These are phyloP conservation scores for Prillingera fragicola DNA, from an alignment of 1,284 basidiomycete genomes.

Conservation along the genomic window DNA sequence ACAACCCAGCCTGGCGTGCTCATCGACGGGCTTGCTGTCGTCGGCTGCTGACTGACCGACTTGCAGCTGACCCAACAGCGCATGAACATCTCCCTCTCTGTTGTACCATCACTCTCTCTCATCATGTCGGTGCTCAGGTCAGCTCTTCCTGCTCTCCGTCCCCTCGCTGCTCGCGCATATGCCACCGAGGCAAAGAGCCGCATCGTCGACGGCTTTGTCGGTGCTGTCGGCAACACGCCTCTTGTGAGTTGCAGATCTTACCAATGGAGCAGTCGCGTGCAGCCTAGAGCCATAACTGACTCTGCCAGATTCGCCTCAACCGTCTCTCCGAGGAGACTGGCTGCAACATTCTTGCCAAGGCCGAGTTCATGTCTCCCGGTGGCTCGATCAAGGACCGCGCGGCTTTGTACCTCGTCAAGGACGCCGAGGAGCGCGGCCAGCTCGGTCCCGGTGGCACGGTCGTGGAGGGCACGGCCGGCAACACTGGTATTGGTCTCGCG, in stretches of 20 bases:
- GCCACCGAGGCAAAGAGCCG: conserved; percentile 41
- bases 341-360: conserved; percentile 86
- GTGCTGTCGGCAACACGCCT: conserved; percentile 90
- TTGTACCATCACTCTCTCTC: not conserved
- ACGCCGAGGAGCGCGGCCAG: conserved; percentile 74
- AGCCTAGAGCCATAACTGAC: not conserved
- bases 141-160: conserved; percentile 16
- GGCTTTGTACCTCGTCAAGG: conserved; percentile 78
- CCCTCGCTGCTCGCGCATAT: conserved; percentile 23
- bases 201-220: conserved; percentile 73
- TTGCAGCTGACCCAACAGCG: too few relatives aligned
- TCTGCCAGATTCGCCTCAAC: conserved; percentile 73
- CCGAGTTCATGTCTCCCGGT: conserved; percentile 98
- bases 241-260: conserved; percentile 62
- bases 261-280: too few relatives aligned
- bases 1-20: not conserved
- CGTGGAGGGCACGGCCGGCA: conserved; percentile 98
- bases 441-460: conserved; percentile 88
- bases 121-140: conserved; percentile 14
- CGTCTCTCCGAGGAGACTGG: conserved; percentile 81
- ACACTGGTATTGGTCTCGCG: conserved; percentile 94
- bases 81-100: too few relatives aligned
- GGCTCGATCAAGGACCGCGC: conserved; percentile 98
- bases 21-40: not conserved
- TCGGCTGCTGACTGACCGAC: too few relatives aligned